Conservation (phyloP, 495 filamentous ascomycete genomes). For the Physcia stellaris region DNA sequence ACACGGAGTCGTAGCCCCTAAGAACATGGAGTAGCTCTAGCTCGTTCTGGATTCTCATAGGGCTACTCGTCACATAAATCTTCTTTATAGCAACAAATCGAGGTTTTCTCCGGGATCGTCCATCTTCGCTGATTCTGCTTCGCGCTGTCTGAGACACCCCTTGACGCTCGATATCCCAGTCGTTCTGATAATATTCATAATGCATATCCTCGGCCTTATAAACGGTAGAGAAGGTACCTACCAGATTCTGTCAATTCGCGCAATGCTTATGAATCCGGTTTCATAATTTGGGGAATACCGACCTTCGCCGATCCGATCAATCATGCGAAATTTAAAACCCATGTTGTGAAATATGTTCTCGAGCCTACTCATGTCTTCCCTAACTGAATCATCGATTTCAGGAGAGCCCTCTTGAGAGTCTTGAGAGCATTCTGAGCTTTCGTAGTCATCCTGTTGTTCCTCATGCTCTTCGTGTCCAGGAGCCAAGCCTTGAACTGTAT, state of each 20-base stretch:
- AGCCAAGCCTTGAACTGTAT: too few relatives aligned
- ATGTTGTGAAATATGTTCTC: constrained; percentile 75
- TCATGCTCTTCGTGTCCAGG: too few relatives aligned
- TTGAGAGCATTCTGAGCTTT: constrained; percentile 21
- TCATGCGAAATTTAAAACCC: constrained; percentile 66
- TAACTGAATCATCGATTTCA: constrained; percentile 55
- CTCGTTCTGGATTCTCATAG: constrained; percentile 87
- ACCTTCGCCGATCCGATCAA: constrained; percentile 97
- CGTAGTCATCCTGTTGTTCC: constrained; percentile 19
- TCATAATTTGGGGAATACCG: too few relatives aligned
- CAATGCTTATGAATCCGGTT: background rate
- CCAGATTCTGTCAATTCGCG: too few relatives aligned
- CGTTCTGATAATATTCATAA: constrained; percentile 71
- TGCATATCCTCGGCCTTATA: constrained; percentile 97
- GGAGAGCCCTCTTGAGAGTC: constrained; percentile 43
- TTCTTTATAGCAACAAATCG: constrained; percentile 96
- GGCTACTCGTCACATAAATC: constrained; percentile 95
- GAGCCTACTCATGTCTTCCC: constrained; percentile 75
- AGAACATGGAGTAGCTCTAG: constrained; percentile 91
- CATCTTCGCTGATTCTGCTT: constrained; percentile 14
- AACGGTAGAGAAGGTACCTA: constrained; percentile 93
- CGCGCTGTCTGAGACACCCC: constrained; percentile 20
- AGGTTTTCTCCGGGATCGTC: constrained; percentile 25
- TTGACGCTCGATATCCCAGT: constrained; percentile 60
- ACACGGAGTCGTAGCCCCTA: constrained; percentile 66